A percentile compares a stretch with the other conserved stretches of the same genome.
These are phyloP conservation scores for Phytopythium litorale DNA, from an alignment of 352 stramenopile species.

Conservation along the genomic window DNA sequence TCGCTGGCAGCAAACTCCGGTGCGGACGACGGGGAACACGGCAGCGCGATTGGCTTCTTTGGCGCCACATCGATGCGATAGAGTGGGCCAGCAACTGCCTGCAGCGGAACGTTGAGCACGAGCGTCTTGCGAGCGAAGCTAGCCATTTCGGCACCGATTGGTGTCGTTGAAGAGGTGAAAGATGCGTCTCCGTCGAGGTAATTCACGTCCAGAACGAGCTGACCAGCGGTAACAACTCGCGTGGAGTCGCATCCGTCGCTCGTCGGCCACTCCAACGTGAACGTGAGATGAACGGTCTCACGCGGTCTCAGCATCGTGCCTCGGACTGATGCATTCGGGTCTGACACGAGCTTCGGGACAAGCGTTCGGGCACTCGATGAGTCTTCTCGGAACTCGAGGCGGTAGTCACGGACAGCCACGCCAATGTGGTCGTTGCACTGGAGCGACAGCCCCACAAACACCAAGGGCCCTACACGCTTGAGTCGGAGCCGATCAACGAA, in stretches of 20 bases:
- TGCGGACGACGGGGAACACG: constrained; percentile 4
- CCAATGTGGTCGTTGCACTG: constrained; percentile 29
- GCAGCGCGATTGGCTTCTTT: constrained; percentile 1
- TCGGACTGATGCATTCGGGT: constrained; percentile 34
- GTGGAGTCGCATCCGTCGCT: background rate
- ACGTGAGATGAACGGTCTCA: constrained; percentile 35
- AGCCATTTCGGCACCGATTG: background rate
- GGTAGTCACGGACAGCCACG: constrained; percentile 31
- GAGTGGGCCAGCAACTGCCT: constrained; percentile 17
- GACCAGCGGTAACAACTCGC: background rate
- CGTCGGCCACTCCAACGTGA: constrained; percentile 18
- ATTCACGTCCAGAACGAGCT: constrained; percentile 7
- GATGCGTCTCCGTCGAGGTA: constrained; percentile 2
- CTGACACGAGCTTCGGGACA: constrained; percentile 17
- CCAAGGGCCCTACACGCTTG: constrained; percentile 23
- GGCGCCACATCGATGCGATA: constrained; percentile 45
- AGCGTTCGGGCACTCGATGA: background rate
- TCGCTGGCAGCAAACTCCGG: constrained; percentile 26
- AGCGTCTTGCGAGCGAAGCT: constrained; percentile 11
- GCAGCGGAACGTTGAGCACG: constrained; percentile 24
- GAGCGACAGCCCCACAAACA: constrained; percentile 31
- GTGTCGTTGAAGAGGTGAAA: background rate
- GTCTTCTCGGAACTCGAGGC: constrained; percentile 10
- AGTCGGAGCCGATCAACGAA: constrained; percentile 32
- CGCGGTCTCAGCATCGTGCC: constrained; percentile 22